phyloP scores from a whole-genome alignment of 1,139 yeast species.

The Williopsis jadinii region DNA sequence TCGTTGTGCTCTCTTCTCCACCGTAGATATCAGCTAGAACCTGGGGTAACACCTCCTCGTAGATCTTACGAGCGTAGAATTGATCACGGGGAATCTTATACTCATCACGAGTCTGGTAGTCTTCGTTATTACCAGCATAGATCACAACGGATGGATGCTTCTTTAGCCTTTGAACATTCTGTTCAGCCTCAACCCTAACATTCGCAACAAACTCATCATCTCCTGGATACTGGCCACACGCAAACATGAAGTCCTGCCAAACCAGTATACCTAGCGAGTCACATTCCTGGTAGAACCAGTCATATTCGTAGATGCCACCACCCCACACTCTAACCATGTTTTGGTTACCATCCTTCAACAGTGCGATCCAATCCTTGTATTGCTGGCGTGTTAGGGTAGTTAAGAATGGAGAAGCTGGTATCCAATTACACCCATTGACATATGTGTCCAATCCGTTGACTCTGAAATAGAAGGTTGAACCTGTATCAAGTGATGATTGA shows the following conservation, averaged over 20 bases:
- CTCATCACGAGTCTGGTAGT: slow-evolving; percentile 12
- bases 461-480: slow-evolving; percentile 13
- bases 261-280: slow-evolving; percentile 25
- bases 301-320: slow-evolving; percentile 15
- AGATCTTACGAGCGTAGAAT: slow-evolving; percentile 13
- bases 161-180: slow-evolving; percentile 10
- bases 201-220: slow-evolving; percentile 9
- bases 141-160: slow-evolving; percentile 9
- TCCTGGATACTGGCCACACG: slow-evolving; percentile 17
- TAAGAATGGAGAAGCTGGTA: slow-evolving; percentile 11
- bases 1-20: not conserved
- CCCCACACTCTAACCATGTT: slow-evolving; percentile 17
- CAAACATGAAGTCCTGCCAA: slow-evolving; percentile 18
- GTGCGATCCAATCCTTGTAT: slow-evolving; percentile 9
- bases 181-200: slow-evolving; percentile 9
- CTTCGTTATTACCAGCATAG: slow-evolving; percentile 17
- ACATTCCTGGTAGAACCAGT: slow-evolving; percentile 9
- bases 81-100: slow-evolving; percentile 7
- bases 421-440: slow-evolving; percentile 16
- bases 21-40: slow-evolving; percentile 5
- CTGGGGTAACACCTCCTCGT: slow-evolving; percentile 8
- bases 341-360: slow-evolving; percentile 9
- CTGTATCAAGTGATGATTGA: slow-evolving; percentile 8
- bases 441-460: slow-evolving; percentile 12
- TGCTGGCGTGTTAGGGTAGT: slow-evolving; percentile 8